A percentile compares a stretch with the other conserved stretches of the same genome.
These are phyloP conservation scores for sweet orange (Citrus sinensis) DNA, from an alignment of 345 rosid genomes.

Conservation along the genomic window DVS_A1.0 CM039163.1:34996001-34996500, in stretches of 20 bases:
- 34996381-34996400: too few relatives aligned
- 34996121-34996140: neutral
- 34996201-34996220: neutral
- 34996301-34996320: too few relatives aligned
- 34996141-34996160: neutral
- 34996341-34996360: too few relatives aligned
- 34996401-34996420: neutral
- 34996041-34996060: neutral
- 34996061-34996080: neutral
- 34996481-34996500: neutral
- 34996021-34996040: neutral
- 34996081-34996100: neutral
- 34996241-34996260: neutral
- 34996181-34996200: neutral
- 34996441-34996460: neutral
- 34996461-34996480: accelerated
- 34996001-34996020: neutral
- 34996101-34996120: neutral
- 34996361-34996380: too few relatives aligned
- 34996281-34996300: too few relatives aligned
- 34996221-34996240: neutral
- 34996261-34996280: too few relatives aligned
- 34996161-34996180: neutral
- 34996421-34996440: neutral
- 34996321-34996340: too few relatives aligned